Percentiles rank a stretch among this genome's conserved stretches.
Evolutionary conservation across 257 asterid genomes (phyloP).

Genomic region (Fraxinus excelsior): DNA sequence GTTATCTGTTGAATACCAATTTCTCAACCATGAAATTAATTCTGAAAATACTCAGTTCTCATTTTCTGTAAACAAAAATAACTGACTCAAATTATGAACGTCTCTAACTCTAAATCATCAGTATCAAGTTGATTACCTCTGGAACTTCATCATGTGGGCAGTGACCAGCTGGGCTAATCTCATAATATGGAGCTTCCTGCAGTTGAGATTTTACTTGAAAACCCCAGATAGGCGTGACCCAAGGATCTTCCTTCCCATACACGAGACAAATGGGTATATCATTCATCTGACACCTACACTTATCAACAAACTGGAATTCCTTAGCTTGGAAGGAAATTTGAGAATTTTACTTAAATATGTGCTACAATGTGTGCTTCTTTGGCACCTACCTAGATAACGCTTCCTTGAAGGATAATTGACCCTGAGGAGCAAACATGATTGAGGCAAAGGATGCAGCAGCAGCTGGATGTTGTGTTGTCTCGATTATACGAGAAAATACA

Average conservation of each 20-base stretch:
- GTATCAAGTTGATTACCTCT: constrained; percentile 55
- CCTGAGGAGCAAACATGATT: constrained; percentile 86
- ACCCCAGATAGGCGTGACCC: constrained; percentile 91
- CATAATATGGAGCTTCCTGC: constrained; percentile 83
- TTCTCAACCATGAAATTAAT: background rate
- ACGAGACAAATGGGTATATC: constrained; percentile 70
- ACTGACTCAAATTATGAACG: background rate
- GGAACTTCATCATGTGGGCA: constrained; percentile 99
- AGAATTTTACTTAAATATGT: background rate
- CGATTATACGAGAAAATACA: constrained; percentile 67
- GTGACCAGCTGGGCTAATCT: constrained; percentile 96
- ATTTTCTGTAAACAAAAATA: background rate
- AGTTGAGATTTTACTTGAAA: constrained; percentile 61
- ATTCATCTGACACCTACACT: constrained; percentile 66
- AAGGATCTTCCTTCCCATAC: constrained; percentile 94
- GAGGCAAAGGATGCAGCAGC: constrained; percentile 96
- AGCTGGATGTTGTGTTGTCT: constrained; percentile 87
- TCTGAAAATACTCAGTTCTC: background rate
- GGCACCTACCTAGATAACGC: constrained; percentile 59
- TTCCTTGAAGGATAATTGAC: constrained; percentile 66
- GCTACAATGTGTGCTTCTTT: constrained; percentile 1
- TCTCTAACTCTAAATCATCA: background rate
- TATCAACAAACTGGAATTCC: constrained; percentile 11
- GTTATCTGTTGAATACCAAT: background rate
- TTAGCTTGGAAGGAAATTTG: background rate